A percentile compares a stretch with the other conserved stretches of the same genome.
Conservation (phyloP, 192 early-diverging fungal genomes). For the Rhizophagus clarus region DNA sequence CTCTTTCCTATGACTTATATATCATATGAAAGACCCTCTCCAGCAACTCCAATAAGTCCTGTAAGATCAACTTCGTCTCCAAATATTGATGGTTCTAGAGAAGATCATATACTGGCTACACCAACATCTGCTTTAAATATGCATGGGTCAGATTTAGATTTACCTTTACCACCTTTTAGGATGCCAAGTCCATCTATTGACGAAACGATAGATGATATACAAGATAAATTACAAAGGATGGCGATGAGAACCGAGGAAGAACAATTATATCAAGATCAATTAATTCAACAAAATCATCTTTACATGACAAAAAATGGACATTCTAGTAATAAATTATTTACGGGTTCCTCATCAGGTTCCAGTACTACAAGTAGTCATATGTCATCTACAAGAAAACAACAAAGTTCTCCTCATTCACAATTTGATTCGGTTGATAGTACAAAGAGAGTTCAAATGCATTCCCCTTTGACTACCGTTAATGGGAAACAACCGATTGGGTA, state of each 20-base stretch:
- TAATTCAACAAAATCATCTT: not conserved
- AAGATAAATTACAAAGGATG: conserved; percentile 12
- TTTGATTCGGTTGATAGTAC: not conserved
- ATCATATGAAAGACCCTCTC: conserved; percentile 37
- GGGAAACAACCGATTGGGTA: conserved; percentile 17
- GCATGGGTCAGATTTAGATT: not conserved
- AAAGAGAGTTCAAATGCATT: not conserved
- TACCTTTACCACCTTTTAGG: not conserved
- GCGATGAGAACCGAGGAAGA: not conserved
- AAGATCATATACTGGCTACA: no score
- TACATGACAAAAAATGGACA: not conserved
- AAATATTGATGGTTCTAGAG: not conserved
- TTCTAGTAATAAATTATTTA: not conserved
- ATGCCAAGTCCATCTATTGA: conserved; percentile 17
- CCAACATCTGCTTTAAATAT: not conserved
- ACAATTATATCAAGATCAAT: not conserved
- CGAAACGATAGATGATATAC: conserved; percentile 16
- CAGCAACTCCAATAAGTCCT: no score
- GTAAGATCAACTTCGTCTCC: not conserved
- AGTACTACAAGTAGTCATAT: not conserved
- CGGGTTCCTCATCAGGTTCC: not conserved
- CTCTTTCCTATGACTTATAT: conserved; percentile 75
- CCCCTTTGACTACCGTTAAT: not conserved
- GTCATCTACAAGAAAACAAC: not conserved
- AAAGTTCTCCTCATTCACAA: not conserved